Evolutionary conservation across 148 eudicot genomes (phyloP), one percentile per base, ranked within the genome.

Genomic region (Heliosperma pusillum): DNA sequence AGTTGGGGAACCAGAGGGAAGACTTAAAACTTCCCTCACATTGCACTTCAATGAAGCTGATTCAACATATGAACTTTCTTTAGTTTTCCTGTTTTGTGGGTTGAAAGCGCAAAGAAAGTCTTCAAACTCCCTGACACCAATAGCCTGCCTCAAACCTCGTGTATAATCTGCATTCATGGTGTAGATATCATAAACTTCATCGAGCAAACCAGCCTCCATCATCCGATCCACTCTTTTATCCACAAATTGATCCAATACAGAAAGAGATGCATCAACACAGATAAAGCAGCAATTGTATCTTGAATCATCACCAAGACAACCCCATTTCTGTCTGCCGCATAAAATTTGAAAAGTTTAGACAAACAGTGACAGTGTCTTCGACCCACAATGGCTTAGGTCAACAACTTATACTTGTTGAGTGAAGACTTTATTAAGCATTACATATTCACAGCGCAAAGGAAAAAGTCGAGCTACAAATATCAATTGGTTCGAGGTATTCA

Each of bases 311-410:
- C 88, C 89, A 74, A 87, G 87, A 76, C 83, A 84, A 55, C 99
- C 99, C 99, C 99, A 95, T 67, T 95, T 87, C 99, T 95, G 92
- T 83, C 94, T 91, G 98, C 85, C 96, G 80, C 81, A 81, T 75
- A 82, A 79, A 76, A 80, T 52, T 42, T 79, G 47, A 79, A 82
- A 55, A 67, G 13, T 22, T 59, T 59, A 59, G 15, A 36, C 24
- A 24, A 21, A 59, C 17, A 59, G 0, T 59, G 27, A 59, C 29
- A 59, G 10, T 2, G 29, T 8, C 4, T 59, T 59, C 27, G 19
- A 50, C 55, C 0, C 17, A 16, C 19, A 50, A 50, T 50, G 19
- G 55, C 13, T 50, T 50, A 4, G 4, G 55, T 3, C 42, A 7
- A 36, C 0, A 36, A 36, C 42, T 36, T 29, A 7, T 36, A 36